Percentiles rank a stretch among this genome's conserved stretches.
phyloP scores from a whole-genome alignment of 2,329 filamentous ascomycete genomes.

The Penicillium expansum region DNA sequence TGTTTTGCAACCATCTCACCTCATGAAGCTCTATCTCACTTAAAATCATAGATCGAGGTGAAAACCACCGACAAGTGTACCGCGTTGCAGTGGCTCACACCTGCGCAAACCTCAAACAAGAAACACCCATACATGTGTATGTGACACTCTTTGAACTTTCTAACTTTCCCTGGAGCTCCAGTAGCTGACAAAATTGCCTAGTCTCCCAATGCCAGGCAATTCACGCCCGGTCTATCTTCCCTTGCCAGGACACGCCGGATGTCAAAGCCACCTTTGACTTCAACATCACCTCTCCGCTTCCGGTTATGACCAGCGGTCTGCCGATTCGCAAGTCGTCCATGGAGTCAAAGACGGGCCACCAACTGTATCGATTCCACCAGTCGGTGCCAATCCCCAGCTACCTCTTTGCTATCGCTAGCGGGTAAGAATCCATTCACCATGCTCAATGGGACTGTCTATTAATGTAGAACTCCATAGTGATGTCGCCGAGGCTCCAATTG shows the following conservation, averaged over 20 bases:
- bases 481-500: conserved; percentile 79
- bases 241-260: conserved; percentile 95
- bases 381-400: conserved; percentile 91
- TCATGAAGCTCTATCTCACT: conserved; percentile 1
- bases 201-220: conserved; percentile 96
- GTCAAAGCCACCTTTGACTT: conserved; percentile 95
- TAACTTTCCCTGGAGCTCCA: neutral
- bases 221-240: conserved; percentile 88
- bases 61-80: conserved; percentile 86
- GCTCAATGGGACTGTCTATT: neutral
- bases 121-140: conserved; percentile 89
- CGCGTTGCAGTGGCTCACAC: conserved; percentile 91
- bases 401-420: conserved; percentile 82
- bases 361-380: conserved; percentile 82
- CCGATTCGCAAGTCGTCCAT: conserved; percentile 51
- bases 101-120: conserved; percentile 90
- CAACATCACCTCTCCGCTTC: conserved; percentile 78
- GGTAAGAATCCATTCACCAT: conserved; percentile 28
- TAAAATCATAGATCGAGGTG: conserved; percentile 57
- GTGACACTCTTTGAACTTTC: conserved; percentile 11
- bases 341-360: conserved; percentile 53
- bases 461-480: conserved; percentile 55
- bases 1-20: conserved; percentile 9
- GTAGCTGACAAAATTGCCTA: conserved; percentile 18
- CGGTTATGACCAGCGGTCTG: conserved; percentile 88